phyloP scores from a whole-genome alignment of 2,329 filamentous ascomycete species.

The Pseudogymnoascus sp. region DNA sequence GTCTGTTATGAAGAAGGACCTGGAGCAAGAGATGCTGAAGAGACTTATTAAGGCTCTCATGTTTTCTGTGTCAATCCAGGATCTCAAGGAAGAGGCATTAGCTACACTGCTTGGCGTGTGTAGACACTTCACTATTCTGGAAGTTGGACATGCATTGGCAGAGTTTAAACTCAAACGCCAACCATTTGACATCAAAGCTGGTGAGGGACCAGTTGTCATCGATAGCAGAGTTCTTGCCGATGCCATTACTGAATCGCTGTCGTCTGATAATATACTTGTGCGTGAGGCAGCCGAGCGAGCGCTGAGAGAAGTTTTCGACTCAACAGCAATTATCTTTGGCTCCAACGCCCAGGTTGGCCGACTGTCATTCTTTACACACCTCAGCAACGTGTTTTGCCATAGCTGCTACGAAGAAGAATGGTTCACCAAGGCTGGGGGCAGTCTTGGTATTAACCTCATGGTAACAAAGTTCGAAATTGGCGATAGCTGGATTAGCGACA shows the following conservation, averaged over 20 bases:
- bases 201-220: conserved; percentile 79
- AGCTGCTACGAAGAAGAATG: conserved; percentile 97
- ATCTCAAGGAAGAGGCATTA: conserved; percentile 69
- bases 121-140: conserved; percentile 82
- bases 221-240: conserved; percentile 84
- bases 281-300: conserved; percentile 75
- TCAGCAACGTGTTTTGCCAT: conserved; percentile 81
- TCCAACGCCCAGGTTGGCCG: conserved; percentile 62
- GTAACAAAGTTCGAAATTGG: conserved; percentile 79
- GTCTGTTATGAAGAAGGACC: conserved; percentile 79
- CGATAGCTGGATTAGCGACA: conserved; percentile 71
- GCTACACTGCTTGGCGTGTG: conserved; percentile 73
- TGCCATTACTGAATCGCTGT: conserved; percentile 80
- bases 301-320: conserved; percentile 69
- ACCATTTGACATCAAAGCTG: conserved; percentile 75
- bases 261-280: conserved; percentile 73
- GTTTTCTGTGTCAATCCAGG: conserved; percentile 73
- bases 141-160: conserved; percentile 78
- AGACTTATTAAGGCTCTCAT: conserved; percentile 85
- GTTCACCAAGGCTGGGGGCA: conserved; percentile 95
- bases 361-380: conserved; percentile 75
- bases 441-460: conserved; percentile 79
- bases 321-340: conserved; percentile 72
- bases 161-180: conserved; percentile 68
- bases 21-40: conserved; percentile 74